A percentile compares a stretch with the other conserved stretches of the same genome.
These are phyloP conservation scores for Coriaria nepalensis DNA, from an alignment of 306 rosid species.

Conservation along the genomic window DNA sequence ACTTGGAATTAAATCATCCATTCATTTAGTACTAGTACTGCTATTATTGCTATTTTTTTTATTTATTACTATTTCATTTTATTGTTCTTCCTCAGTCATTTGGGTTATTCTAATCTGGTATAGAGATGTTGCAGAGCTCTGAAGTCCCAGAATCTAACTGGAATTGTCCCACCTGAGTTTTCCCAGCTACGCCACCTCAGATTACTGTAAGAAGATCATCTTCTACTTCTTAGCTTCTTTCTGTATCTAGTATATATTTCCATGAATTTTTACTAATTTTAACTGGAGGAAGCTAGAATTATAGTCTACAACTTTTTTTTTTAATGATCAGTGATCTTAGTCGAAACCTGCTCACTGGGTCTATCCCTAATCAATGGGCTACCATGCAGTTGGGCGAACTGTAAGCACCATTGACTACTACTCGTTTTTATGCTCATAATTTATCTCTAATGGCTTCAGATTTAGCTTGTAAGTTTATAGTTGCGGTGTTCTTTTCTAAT, in stretches of 20 bases:
- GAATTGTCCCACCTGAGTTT: slow-evolving; percentile 61
- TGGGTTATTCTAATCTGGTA: slow-evolving; percentile 3
- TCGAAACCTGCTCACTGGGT: slow-evolving; percentile 53
- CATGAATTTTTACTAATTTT: too few species aligned
- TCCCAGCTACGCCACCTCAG: slow-evolving; percentile 59
- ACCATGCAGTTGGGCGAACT: slow-evolving; percentile 48
- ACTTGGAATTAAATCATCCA: too few species aligned
- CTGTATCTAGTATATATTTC: too few species aligned
- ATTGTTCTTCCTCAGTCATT: too few species aligned
- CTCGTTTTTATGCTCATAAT: slow-evolving; percentile 10
- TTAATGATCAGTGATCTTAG: slow-evolving; percentile 52
- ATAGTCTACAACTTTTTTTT: slow-evolving; percentile 16
- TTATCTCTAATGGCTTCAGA: slow-evolving; percentile 2
- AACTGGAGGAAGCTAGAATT: neutral
- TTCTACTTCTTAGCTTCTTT: neutral
- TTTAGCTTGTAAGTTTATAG: slow-evolving; percentile 5
- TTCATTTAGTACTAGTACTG: too few species aligned
- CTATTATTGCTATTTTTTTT: too few species aligned
- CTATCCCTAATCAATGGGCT: slow-evolving; percentile 64
- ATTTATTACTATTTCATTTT: too few species aligned
- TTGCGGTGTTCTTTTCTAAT: too few species aligned
- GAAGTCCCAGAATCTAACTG: slow-evolving; percentile 69
- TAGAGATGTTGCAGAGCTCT: slow-evolving; percentile 35
- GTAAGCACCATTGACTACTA: slow-evolving; percentile 31
- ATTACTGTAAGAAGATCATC: slow-evolving; percentile 36